These are phyloP conservation scores for Podospora fimiseda DNA, from an alignment of 495 filamentous ascomycete species.

Conservation along the genomic window DNA sequence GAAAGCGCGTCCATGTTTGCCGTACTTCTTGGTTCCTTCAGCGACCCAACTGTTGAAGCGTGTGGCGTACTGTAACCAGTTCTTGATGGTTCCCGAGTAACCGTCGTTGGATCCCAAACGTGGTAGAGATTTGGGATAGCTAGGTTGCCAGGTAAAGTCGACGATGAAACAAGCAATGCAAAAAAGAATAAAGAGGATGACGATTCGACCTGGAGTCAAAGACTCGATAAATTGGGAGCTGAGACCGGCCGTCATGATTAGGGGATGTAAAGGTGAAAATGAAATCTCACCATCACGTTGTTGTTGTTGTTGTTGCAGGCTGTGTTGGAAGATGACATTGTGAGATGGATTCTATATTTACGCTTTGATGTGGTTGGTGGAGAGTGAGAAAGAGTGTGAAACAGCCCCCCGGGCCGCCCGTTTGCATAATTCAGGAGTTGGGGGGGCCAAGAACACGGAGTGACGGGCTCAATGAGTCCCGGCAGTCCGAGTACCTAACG, in stretches of 20 bases:
- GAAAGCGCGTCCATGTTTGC: slow-evolving; percentile 27
- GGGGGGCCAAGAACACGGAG: too few relatives aligned
- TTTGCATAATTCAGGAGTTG: too few relatives aligned
- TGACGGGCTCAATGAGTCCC: too few relatives aligned
- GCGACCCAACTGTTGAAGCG: slow-evolving; percentile 26
- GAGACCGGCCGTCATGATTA: slow-evolving; percentile 15
- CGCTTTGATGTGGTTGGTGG: neutral
- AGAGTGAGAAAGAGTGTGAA: neutral
- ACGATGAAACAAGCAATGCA: slow-evolving; percentile 26
- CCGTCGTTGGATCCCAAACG: slow-evolving; percentile 26
- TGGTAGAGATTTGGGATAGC: slow-evolving; percentile 27
- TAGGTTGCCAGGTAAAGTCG: slow-evolving; percentile 29
- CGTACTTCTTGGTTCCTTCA: slow-evolving; percentile 33
- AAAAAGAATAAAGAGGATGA: slow-evolving; percentile 15
- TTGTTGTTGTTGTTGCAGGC: too few relatives aligned
- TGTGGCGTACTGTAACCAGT: slow-evolving; percentile 24
- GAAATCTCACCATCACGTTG: neutral
- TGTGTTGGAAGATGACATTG: neutral
- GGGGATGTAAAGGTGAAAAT: too few relatives aligned
- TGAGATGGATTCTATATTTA: neutral
- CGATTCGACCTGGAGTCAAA: slow-evolving; percentile 22
- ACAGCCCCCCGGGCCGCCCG: neutral
- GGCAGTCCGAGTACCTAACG: too few relatives aligned
- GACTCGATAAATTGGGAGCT: slow-evolving; percentile 24
- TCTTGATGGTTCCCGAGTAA: slow-evolving; percentile 22